Evolutionary conservation across 2,329 filamentous ascomycete genomes (phyloP), one percentile per base, ranked within the genome.

Genomic region (Colletotrichum higginsianum): DNA sequence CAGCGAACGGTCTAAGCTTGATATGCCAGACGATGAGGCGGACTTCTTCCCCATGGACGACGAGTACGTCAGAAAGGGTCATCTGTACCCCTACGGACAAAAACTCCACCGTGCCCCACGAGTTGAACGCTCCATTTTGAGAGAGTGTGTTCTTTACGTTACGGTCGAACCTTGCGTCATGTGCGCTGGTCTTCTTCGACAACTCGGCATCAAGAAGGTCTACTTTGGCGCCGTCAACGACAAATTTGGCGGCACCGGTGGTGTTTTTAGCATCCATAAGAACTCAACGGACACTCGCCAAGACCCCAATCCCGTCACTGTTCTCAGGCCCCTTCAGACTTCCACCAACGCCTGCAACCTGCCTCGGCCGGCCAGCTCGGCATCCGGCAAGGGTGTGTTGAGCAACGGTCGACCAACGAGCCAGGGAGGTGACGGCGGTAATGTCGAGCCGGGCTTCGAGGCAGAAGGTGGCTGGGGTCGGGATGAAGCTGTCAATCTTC

Each of bases 101-200:
- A 90, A 90, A 78, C 82, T 88, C 0, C 84, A 89, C 71, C 85
- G 86, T 0, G 81, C 82, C 2, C 82, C 87, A 26, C 87, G 86
- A 63, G 88, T 96, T 75, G 88, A 92, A 64, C 88, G 90, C 44
- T 88, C 87, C 15, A 89, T 96, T 74, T 86, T 98, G 75, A 86
- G 85, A 49, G 89, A 95, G 74, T 88, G 88, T 76, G 93, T 91
- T 12, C 89, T 99, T 62, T 99, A 99, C 82, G 96, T 99, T 60
- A 99, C 96, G 0, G 96, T 99, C 65, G 97, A 99, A 83, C 96
- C 96, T 5, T 99, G 96, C 81, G 94, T 99, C 84, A 99, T 99
- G 96, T 99, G 96, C 80, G 96, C 96, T 15, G 97, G 95, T 8
- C 90, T 97, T 64, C 88, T 99, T 61, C 91, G 95, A 62, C 97